These are phyloP conservation scores for Pyrenochaeta sp. DNA, from an alignment of 2,329 filamentous ascomycete genomes.

Conservation along the genomic window DNA sequence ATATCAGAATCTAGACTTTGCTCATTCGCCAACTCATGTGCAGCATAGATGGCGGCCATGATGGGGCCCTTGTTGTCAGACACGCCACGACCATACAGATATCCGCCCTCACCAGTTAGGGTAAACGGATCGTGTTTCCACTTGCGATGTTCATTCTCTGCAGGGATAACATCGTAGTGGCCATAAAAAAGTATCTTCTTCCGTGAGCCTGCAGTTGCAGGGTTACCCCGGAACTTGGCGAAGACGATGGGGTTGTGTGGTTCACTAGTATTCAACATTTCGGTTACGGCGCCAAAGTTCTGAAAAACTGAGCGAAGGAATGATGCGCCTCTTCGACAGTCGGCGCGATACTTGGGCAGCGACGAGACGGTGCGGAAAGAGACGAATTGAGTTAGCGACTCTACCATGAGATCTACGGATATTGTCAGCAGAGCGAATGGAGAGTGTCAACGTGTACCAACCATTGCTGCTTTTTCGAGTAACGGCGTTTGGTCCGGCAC, in stretches of 20 bases:
- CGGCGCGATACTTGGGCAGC: constrained; percentile 82
- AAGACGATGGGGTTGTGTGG: constrained; percentile 89
- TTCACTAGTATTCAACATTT: constrained; percentile 85
- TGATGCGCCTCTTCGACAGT: constrained; percentile 91
- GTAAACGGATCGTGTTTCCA: constrained; percentile 91
- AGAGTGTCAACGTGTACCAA: constrained; percentile 34
- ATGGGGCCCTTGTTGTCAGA: constrained; percentile 98
- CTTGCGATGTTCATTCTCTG: constrained; percentile 80
- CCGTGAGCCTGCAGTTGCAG: constrained; percentile 68
- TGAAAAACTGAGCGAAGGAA: constrained; percentile 92
- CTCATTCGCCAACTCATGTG: constrained; percentile 86
- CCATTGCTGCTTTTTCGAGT: constrained; percentile 65
- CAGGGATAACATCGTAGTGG: constrained; percentile 96
- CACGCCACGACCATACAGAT: constrained; percentile 93
- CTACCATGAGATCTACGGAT: constrained; percentile 65
- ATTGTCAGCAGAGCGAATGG: constrained; percentile 27
- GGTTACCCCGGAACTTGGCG: constrained; percentile 84
- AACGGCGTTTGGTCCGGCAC: constrained; percentile 55
- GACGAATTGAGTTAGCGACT: constrained; percentile 80
- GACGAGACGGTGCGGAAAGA: constrained; percentile 93
- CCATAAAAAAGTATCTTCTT: constrained; percentile 97
- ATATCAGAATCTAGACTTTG: constrained; percentile 87
- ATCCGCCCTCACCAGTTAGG: constrained; percentile 89
- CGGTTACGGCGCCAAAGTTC: constrained; percentile 80
- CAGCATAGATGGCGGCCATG: constrained; percentile 91